These are phyloP conservation scores for Zarea fungicola DNA, from an alignment of 2,329 filamentous ascomycete genomes.

Conservation along the genomic window DNA sequence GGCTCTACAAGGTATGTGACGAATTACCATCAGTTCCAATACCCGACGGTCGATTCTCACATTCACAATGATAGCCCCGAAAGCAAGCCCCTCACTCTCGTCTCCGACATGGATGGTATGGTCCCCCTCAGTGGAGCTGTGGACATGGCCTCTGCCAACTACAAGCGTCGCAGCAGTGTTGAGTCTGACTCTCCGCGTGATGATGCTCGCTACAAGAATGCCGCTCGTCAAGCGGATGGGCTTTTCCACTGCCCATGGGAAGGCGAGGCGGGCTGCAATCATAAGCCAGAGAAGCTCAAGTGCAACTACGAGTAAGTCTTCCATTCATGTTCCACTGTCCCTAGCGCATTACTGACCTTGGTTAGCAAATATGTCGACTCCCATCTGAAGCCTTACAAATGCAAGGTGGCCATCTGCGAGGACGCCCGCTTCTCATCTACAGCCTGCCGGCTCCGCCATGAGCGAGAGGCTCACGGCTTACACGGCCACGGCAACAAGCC, in stretches of 20 bases:
- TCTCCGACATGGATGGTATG: conserved; percentile 1
- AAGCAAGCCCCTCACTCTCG: background rate
- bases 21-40: background rate
- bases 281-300: conserved; percentile 93
- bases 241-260: conserved; percentile 92
- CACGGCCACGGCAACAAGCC: conserved; percentile 93
- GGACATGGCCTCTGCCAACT: conserved; percentile 1
- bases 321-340: background rate
- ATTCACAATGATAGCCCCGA: conserved; percentile 1
- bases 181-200: conserved; percentile 21
- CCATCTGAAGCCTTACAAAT: conserved; percentile 92
- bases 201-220: conserved; percentile 59
- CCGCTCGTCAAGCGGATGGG: conserved; percentile 61
- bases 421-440: conserved; percentile 91
- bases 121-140: conserved; percentile 4
- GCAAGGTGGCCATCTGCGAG: conserved; percentile 79
- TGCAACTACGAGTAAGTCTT: conserved; percentile 92
- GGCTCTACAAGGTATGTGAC: conserved; percentile 8
- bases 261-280: conserved; percentile 66
- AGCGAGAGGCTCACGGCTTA: conserved; percentile 92
- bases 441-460: conserved; percentile 87
- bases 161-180: conserved; percentile 12
- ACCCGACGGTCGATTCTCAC: conserved; percentile 4
- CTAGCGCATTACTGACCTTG: conserved; percentile 19
- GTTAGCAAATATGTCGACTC: conserved; percentile 93